Evolutionary conservation across 2,329 filamentous ascomycete genomes (phyloP), one percentile per base, ranked within the genome.

Genomic region (Arthrinium puccinioides): DNA sequence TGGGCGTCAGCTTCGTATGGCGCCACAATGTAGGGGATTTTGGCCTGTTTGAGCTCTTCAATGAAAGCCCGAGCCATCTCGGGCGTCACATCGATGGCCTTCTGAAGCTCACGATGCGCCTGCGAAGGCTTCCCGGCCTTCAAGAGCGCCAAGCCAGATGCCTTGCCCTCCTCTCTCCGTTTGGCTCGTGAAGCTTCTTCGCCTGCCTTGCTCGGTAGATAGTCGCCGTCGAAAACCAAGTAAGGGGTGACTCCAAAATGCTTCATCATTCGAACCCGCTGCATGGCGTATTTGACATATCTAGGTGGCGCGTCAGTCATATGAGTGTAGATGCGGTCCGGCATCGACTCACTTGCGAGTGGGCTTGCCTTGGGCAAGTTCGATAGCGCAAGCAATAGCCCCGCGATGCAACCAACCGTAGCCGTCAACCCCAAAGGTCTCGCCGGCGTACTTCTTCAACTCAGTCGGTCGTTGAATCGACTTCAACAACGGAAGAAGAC

Each of bases 1-100:
- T 98, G 90, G n/a, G 90, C 83, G 60, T 98, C 92, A 32, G 92
- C 92, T 67, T 98, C 92, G 62, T 96, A 98, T 0, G 92, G 92
- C 1, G 92, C 92, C 14, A 98, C 94, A 38, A 98, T 72, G 56
- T 95, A 97, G 40, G 87, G 76, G 13, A 98, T 74, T 26, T 79
- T 73, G 52, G 82, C 67, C 52, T 78, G 77, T 63, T 94, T 96
- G 51, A 97, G 70, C 57, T 94, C 87, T 48, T 96, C 88, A 41
- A 98, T 98, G 37, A 97, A 66, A 47, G 85, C 74, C 6, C 86
- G 79, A 7, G 92, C 92, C 94, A 98, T 98, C 52, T 92, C 82
- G 3, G 94, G 90, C 2, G 92, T 97, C 25, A 98, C 81, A 59
- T 98, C 92, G 42, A 97, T 84, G 31, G 89, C 85, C 59, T 97